Evolutionary conservation across 352 stramenopile species (phyloP), one percentile per base, ranked within the genome.

Genomic region (Phytophthora pseudosyringae): DNA sequence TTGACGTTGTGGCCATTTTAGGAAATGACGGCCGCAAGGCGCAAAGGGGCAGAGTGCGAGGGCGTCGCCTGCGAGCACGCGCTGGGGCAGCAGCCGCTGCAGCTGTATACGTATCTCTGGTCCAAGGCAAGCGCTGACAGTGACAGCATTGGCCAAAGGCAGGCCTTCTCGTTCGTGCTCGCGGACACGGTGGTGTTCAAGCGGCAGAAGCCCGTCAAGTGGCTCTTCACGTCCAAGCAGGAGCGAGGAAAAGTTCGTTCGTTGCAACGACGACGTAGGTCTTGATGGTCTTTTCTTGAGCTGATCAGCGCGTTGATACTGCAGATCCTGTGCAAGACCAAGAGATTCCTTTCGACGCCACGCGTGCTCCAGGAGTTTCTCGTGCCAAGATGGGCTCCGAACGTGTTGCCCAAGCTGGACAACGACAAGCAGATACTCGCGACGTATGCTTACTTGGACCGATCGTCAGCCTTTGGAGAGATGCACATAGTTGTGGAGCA

Each of bases 171-270:
- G 38, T 82, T 83, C 31, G 69, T 86, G 12, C 47, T 90, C 49
- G 67, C 81, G 21, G 81, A 90, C 53, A 91, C 83, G n/a, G 79
- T 91, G 28, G 64, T 91, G 38, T 89, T 91, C 68, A 86, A 88
- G 70, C 61, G 79, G 38, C 80, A 91, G 43, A 89, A 88, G 33
- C 83, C 79, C 13, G 49, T 81, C 53, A 81, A 83, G 49, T 89
- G 83, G 83, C 62, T 91, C 62, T 91, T 91, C 67, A 89, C 79
- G 46, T 91, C 79, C 51, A 85, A 80, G 41, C 83, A 90, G 54
- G 83, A 91, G 45, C 75, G 75, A 47, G 83, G 83, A 18, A 89
- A 87, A 46, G 83, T 88, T 44, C 5, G 83, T 88, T 44, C 5
- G 67, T 43, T 15, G 15, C 28, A 26, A 39, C 13, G 53, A 13